A percentile compares a stretch with the other conserved stretches of the same genome.
These are phyloP conservation scores for Xylariaceae sp. DNA, from an alignment of 2,329 filamentous ascomycete genomes.

Conservation along the genomic window DNA sequence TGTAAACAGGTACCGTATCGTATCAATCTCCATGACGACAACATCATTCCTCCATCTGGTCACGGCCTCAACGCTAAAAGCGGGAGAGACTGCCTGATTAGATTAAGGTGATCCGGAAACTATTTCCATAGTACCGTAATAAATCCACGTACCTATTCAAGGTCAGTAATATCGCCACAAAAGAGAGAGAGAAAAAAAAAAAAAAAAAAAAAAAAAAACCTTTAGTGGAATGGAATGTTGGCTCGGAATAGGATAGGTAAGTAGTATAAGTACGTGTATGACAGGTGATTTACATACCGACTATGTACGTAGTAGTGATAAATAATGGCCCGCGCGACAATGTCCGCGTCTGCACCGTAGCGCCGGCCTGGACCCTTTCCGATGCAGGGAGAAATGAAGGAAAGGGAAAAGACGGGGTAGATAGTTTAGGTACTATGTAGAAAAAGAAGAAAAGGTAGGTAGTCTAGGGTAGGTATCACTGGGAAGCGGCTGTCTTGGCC, in stretches of 20 bases:
- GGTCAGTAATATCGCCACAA: not conserved
- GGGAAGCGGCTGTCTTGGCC: not conserved
- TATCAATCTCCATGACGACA: not conserved
- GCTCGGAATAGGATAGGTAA: not conserved
- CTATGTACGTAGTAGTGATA: not conserved
- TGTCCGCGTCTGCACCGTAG: conserved; percentile 1
- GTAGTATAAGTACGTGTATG: not conserved
- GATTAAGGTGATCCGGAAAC: not conserved
- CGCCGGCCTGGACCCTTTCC: not conserved
- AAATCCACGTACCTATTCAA: no score
- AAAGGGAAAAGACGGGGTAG: not conserved
- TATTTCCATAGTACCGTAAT: not conserved
- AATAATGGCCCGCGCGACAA: not conserved
- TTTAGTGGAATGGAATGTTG: not conserved
- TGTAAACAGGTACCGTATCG: no score
- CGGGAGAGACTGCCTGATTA: not conserved
- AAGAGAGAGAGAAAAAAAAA: not conserved
- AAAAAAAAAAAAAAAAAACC: no score
- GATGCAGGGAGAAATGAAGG: not conserved
- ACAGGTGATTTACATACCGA: not conserved
- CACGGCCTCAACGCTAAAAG: not conserved
- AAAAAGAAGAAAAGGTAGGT: no score
- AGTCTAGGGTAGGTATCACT: not conserved
- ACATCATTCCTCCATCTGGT: not conserved
- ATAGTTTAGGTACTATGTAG: no score